Base-by-base conservation (phyloP, 2,329 filamentous ascomycete genomes). In the Macrophomina pseudophaseolina region DNA sequence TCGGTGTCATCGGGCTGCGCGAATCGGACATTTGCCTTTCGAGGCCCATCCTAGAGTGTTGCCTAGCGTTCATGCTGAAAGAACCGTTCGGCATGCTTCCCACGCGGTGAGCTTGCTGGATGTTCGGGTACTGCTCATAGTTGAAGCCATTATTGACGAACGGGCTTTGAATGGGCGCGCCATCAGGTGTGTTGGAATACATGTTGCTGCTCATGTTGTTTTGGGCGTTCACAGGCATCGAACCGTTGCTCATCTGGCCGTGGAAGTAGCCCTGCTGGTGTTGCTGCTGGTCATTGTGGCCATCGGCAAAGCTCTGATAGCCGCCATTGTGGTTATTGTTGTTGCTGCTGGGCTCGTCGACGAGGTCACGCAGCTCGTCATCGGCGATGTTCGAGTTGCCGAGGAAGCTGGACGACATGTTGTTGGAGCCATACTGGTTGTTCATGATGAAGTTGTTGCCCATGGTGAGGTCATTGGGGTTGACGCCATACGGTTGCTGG, bases 131-230 rank as follows among this genome's bases (percentile, higher is more conserved):
- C 64, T 88, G 86, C 73, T 91, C 89, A 67, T 93, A 96, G 79
- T 89, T 90, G 82, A 94, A 95, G 74, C 86, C 89, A 72, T 81
- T 83, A 64, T 91, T 87, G 49, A 91, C 86, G 74, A 93, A 97
- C 0, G 94, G 94, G 73, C 93, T 97, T 74, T 96, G 92, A 68
- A 97, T 94, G 5, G 94, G 93, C 64, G 93, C 91, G 63, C 93
- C 93, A 68, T 98, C 94, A 3, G 94, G 94, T 1, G 94, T 97
- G 76, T 92, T 92, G 23, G 94, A 97, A 79, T 91, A 98, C 69
- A 92, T 88, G 74, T 79, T 23, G 23, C 23, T 78, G 70, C 91
- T 90, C 74, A 93, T 88, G 67, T 91, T 89, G 56, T 54, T 62
- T 60, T 58, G 51, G 72, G 90, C 86, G 68, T 46, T 56, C 38